Evolutionary conservation across 495 filamentous ascomycete genomes (phyloP).

Genomic region (Chlorociboria aeruginascens): DNA sequence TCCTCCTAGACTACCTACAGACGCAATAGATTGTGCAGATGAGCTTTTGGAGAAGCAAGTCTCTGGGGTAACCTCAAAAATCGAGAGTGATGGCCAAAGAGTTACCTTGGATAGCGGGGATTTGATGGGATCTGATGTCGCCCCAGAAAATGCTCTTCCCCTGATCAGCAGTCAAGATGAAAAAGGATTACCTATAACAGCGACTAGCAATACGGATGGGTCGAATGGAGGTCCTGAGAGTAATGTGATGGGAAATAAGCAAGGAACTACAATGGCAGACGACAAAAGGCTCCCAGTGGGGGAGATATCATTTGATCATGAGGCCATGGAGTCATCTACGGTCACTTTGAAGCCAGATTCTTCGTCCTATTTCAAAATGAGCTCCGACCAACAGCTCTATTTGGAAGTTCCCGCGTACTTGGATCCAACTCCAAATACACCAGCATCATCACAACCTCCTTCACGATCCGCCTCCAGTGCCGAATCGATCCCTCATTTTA

Average conservation of each 20-base stretch:
- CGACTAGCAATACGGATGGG: not conserved
- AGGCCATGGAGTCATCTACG: slow-evolving; percentile 40
- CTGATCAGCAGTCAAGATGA: not conserved
- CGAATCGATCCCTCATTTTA: slow-evolving; percentile 21
- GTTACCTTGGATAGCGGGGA: not conserved
- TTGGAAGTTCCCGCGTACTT: slow-evolving; percentile 37
- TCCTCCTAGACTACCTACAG: slow-evolving; percentile 13
- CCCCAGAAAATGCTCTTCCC: not conserved
- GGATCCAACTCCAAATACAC: slow-evolving; percentile 52
- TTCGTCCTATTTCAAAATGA: not conserved
- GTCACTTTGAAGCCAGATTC: slow-evolving; percentile 30
- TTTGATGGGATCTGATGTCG: not conserved
- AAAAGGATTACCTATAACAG: not conserved
- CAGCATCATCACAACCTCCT: slow-evolving; percentile 26
- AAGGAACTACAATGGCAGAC: not conserved
- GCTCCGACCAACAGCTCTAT: not conserved
- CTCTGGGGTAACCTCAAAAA: not conserved
- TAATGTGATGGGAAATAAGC: not conserved
- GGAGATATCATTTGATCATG: slow-evolving; percentile 7
- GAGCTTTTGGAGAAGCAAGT: not conserved
- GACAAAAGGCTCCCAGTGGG: not conserved
- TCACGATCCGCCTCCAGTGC: slow-evolving; percentile 38
- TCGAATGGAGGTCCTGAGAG: not conserved
- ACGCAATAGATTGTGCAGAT: slow-evolving; percentile 11
- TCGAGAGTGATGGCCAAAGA: not conserved